Base-by-base conservation (phyloP, 139 green algal genomes). In the Chlorella ohadii region DNA sequence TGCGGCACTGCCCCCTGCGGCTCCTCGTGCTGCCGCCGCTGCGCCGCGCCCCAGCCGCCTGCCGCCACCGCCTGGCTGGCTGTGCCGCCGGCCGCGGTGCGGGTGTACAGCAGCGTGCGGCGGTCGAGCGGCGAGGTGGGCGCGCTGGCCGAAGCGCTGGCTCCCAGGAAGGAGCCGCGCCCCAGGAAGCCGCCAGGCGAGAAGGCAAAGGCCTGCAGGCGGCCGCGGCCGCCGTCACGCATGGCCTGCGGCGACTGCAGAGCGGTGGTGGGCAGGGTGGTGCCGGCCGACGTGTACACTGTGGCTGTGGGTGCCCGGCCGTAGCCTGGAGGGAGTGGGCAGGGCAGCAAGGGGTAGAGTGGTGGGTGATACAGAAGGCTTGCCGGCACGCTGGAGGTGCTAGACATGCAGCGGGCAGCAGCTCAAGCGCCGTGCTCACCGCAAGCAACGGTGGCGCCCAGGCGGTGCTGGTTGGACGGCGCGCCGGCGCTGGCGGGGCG, bases 51-150 rank as follows among this genome's bases (percentile, higher is more conserved):
- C 44, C 44, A 51, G 44, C 44, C 44, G 44, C 44, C 44, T 9
- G 44, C 44, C 44, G 44, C 44, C 6, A 51, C 44, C 7, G 44
- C 9, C 31, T 5, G 17, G 17, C 51, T 27, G 31, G 31, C 51
- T 55, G 33, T 33, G 34, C 31, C 55, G 55, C 25, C 63, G 6
- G 17, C 31, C 11, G 38, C 5, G 22, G 73, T 25, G 7, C 77
- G 57, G 3, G 75, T 81, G 61, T 82, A 82, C 27, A 82, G 77
- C 77, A 82, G 61, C 23, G 77, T 74, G 27, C 77, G 75, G 33
- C 11, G 63, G 57, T 36, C 25, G 16, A 34, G 7, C 0, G 39
- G 77, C 15, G 61, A 64, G 38, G 36, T 22, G 5, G 75, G 41
- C 2, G 57, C 34, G n/a, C 34, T 81, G 34, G n/a, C 44, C 44